Conservation (phyloP, 163 green algal genomes). For the Coccomyxa subellipsoidea region DNA sequence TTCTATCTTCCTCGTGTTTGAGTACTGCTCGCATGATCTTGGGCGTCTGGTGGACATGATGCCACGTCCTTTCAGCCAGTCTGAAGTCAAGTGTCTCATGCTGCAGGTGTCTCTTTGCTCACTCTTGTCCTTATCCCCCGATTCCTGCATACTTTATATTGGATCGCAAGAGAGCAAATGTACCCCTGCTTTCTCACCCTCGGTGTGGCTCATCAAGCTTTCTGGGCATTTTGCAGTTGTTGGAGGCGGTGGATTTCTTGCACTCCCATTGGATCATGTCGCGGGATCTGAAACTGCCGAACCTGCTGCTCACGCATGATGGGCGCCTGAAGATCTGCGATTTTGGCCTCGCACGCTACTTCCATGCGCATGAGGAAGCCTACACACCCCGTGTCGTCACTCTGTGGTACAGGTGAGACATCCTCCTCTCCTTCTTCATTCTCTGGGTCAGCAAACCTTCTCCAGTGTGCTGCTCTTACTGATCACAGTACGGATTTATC, state of each 20-base stretch:
- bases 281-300: constrained; percentile 77
- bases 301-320: constrained; percentile 63
- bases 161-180: too few species aligned
- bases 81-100: constrained; percentile 71
- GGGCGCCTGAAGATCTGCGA: constrained; percentile 52
- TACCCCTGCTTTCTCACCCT: neutral
- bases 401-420: constrained; percentile 48
- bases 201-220: neutral
- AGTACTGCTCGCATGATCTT: constrained; percentile 79
- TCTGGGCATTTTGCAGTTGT: constrained; percentile 44
- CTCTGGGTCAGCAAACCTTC: neutral
- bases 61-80: constrained; percentile 43
- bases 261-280: constrained; percentile 69
- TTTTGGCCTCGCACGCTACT: constrained; percentile 56
- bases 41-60: constrained; percentile 63
- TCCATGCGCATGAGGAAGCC: constrained; percentile 34
- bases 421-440: neutral
- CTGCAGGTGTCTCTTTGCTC: constrained; percentile 46
- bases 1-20: constrained; percentile 75
- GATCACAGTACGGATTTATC: neutral
- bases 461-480: too few species aligned
- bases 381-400: constrained; percentile 53
- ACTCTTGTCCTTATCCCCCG: neutral
- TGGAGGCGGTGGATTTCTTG: constrained; percentile 59
- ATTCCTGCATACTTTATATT: neutral